A percentile compares a stretch with the other conserved stretches of the same genome.
These are phyloP conservation scores for Apiotrichum siamense DNA, from an alignment of 1,284 basidiomycete species.

Conservation along the genomic window DNA sequence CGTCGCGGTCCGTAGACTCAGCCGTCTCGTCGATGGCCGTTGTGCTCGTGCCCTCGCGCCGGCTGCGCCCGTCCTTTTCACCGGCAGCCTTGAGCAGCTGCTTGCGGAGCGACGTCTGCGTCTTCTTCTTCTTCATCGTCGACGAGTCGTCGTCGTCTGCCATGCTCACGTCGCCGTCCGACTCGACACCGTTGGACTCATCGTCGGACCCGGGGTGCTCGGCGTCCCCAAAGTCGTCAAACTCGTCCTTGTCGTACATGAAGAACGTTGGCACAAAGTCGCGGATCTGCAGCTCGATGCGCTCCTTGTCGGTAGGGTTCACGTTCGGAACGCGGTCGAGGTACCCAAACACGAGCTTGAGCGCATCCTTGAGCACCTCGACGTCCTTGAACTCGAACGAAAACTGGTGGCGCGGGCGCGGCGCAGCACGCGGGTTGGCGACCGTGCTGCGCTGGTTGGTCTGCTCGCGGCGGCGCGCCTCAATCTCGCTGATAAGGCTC, in stretches of 20 bases:
- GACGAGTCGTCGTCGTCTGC: constrained; percentile 49
- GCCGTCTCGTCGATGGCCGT: constrained; percentile 24
- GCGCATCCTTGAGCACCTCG: constrained; percentile 73
- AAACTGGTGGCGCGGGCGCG: constrained; percentile 58
- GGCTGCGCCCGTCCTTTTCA: constrained; percentile 62
- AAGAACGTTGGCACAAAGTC: constrained; percentile 78
- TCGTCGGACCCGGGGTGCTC: constrained; percentile 55
- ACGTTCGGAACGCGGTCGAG: constrained; percentile 78
- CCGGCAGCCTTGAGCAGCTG: constrained; percentile 62
- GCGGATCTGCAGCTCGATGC: constrained; percentile 78
- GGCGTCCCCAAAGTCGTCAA: constrained; percentile 65
- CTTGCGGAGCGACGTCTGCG: constrained; percentile 60
- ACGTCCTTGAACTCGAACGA: constrained; percentile 73
- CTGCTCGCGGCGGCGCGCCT: constrained; percentile 68
- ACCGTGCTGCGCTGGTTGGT: constrained; percentile 65
- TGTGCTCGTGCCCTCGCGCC: constrained; percentile 35
- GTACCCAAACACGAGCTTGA: constrained; percentile 85
- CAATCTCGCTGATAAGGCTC: constrained; percentile 82
- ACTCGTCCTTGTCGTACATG: constrained; percentile 67
- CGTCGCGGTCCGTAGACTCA: constrained; percentile 33
- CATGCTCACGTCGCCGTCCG: constrained; percentile 46
- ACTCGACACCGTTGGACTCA: constrained; percentile 59
- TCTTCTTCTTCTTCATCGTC: constrained; percentile 38
- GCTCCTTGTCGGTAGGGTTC: constrained; percentile 68
- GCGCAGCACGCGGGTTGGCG: constrained; percentile 55